Evolutionary conservation across 208 protist species (phyloP), one percentile per base, ranked within the genome.

Genomic region (Wallacemonas sp.): DNA sequence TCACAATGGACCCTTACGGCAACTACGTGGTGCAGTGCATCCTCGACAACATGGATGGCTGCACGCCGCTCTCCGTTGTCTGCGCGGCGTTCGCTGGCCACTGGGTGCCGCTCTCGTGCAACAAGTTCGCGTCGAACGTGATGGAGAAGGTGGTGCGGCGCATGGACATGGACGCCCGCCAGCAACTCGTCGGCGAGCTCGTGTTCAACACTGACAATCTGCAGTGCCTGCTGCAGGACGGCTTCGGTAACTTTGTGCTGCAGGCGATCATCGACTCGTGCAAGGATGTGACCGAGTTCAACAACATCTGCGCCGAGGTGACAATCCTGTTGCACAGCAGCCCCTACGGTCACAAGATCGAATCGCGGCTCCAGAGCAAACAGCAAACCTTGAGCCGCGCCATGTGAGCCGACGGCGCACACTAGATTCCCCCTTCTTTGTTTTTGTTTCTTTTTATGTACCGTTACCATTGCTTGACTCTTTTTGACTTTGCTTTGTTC

Each of bases 81-180:
- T 78, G 75, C 29, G 58, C 47, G 16, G 76, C 70, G 43, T 91
- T 91, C 69, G 63, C 71, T 16, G 75, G 75, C 1, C 78, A 90
- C 65, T 91, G 78, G 78, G 68, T 92, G 48, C 34, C 64, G 46
- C 75, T 94, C 24, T 88, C 82, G 19, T 84, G 81, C 48, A 85
- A 96, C 66, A 95, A 96, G 76, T 96, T 82, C 70, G 90, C 83
- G 34, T 94, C 87, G 32, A 96, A 96, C 69, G 92, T 95, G 61
- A 83, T 96, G 69, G 88, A 96, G 61, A 90, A 89, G 46, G 76
- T 93, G 27, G 72, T 96, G 17, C 63, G 78, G 29, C 67, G 68
- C 55, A 65, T 92, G 43, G 61, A 69, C 26, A 76, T 64, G 2
- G 36, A 27, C 17, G 52, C 66, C 12, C 85, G 84, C 54, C 48